Evolutionary conservation across 768 basidiomycete genomes (phyloP), one percentile per base, ranked within the genome.

Genomic region (Daedaleopsis nitida): DNA sequence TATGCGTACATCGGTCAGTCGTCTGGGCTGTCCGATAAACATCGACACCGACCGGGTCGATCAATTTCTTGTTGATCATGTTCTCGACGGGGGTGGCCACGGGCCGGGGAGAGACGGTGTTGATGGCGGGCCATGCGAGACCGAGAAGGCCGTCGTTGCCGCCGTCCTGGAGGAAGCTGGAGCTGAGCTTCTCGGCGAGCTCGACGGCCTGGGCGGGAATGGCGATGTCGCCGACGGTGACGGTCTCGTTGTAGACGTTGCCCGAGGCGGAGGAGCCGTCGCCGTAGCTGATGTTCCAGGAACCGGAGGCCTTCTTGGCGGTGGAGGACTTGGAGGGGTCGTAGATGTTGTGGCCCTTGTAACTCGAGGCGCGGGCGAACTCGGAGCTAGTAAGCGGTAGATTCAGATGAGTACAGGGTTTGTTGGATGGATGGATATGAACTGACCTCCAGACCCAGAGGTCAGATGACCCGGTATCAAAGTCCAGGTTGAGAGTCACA

Each of bases 81-180:
- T 77, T 76, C 71, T 77, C 66, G 16, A 78, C 72, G 8, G 76
- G 77, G 9, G 77, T 78, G 52, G 72, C 73, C 44, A 75, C 74
- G 9, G 71, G 64, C 43, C 63, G 50, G 6, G 77, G 77, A 32
- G 69, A 57, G 23, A 78, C 75, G 7, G 76, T 77, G 67, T 78
- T 78, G 57, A 77, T 68, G 27, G 52, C 51, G 13, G 76, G 76
- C 73, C 73, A 78, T 1, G 75, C 76, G 17, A 78, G 67, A 1
- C 76, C 77, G 5, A 78, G 68, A 12, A 78, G 69, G 14, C 76
- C 77, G 58, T 77, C 76, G 66, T 72, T 75, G 12, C 73, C 71
- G 16, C 69, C 70, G 44, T 73, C 74, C 23, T 66, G 61, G 35
- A 74, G 57, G 70, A 78, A 78, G 58, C 68, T 68, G 9, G 65